phyloP scores from a whole-genome alignment of 192 early-diverging fungal species.

The Umbelopsis sp. region DNA sequence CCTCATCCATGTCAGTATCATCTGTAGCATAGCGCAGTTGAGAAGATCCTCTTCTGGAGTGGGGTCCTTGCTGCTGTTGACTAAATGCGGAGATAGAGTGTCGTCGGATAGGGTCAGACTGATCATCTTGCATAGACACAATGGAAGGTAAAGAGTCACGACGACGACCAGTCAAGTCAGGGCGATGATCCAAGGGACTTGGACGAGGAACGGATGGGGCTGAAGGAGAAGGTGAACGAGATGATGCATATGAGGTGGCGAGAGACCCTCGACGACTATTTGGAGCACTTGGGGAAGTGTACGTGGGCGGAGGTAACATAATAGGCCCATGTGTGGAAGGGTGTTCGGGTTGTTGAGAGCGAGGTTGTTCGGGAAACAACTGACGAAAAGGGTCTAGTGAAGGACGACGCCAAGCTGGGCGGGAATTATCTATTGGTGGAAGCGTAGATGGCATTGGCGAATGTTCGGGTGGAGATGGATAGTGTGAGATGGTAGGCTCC shows the following conservation, averaged over 20 bases:
- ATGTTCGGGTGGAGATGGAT: conserved; percentile 10
- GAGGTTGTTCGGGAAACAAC: neutral
- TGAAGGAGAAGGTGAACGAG: conserved; percentile 17
- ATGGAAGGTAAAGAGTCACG: conserved; percentile 51
- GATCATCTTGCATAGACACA: conserved; percentile 22
- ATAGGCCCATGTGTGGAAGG: neutral
- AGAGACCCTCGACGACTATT: conserved; percentile 13
- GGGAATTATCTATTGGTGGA: conserved; percentile 14
- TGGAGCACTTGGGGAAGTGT: neutral
- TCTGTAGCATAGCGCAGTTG: conserved; percentile 28
- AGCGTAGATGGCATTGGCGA: conserved; percentile 12
- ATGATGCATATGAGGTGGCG: conserved; percentile 5
- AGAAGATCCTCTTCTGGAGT: conserved; percentile 9
- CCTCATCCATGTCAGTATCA: conserved; percentile 12
- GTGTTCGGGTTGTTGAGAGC: neutral
- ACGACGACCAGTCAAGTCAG: conserved; percentile 39
- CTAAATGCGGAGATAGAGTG: conserved; percentile 23
- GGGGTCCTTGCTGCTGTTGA: conserved; percentile 11
- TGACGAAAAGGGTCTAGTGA: conserved; percentile 7
- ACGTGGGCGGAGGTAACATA: conserved; percentile 9
- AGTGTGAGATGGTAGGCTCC: conserved; percentile 14
- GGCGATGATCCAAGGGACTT: conserved; percentile 38
- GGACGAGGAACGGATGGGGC: conserved; percentile 13
- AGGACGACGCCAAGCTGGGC: conserved; percentile 6
- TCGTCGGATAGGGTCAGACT: conserved; percentile 29